Evolutionary conservation across 371 early-diverging fungal species (phyloP).

Genomic region (Rhizopus sp.): DNA sequence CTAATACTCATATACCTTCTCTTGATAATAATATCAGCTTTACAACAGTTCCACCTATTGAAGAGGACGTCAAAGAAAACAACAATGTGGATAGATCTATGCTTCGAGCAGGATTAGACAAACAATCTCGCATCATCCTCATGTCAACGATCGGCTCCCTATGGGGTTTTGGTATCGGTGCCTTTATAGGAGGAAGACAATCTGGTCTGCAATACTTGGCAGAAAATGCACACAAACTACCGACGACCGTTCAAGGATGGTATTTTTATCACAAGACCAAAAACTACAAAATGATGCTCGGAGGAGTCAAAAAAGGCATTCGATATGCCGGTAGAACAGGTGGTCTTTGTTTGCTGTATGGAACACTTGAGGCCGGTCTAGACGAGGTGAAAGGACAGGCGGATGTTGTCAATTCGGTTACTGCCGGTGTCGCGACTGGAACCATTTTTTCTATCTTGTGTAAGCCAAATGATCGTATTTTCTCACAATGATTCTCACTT

Average conservation of each 20-base stretch:
- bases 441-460: slow-evolving; percentile 57
- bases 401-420: slow-evolving; percentile 63
- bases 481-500: neutral
- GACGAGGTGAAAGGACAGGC: slow-evolving; percentile 71
- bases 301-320: slow-evolving; percentile 65
- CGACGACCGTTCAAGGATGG: slow-evolving; percentile 86
- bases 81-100: neutral
- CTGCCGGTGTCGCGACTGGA: slow-evolving; percentile 69
- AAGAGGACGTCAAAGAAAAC: neutral
- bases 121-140: slow-evolving; percentile 45
- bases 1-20: neutral
- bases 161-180: slow-evolving; percentile 75
- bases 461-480: slow-evolving; percentile 33
- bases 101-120: slow-evolving; percentile 51
- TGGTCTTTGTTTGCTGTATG: slow-evolving; percentile 68
- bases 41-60: slow-evolving; percentile 8
- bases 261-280: slow-evolving; percentile 91
- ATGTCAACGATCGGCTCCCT: slow-evolving; percentile 55
- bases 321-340: slow-evolving; percentile 65
- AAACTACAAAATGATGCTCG: slow-evolving; percentile 76
- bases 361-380: slow-evolving; percentile 65
- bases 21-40: neutral
- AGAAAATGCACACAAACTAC: slow-evolving; percentile 87
- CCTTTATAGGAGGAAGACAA: slow-evolving; percentile 71
- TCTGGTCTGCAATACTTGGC: slow-evolving; percentile 83